Evolutionary conservation across 108 stramenopile genomes (phyloP), one percentile per base, ranked within the genome.

Genomic region (Skeletonema potamos): DNA sequence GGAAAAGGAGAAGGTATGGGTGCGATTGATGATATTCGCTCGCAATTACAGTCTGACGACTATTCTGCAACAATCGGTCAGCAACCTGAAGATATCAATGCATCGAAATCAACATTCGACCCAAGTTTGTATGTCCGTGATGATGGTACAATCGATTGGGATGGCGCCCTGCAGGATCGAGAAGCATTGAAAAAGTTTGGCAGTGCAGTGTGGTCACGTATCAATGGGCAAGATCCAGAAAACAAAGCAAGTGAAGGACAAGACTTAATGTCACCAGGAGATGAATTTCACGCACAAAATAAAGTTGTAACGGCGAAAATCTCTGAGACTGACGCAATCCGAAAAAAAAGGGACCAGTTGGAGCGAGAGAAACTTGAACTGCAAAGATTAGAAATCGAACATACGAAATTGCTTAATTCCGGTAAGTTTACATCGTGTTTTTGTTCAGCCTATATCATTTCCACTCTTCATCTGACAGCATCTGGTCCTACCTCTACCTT

Each of bases 81-180:
- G 37, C 10, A 26, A 15, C 22, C 33, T 46, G 22, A 11, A n/a
- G 20, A 37, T 4, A 20, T 24, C 32, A 28, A 27, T 56, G 17
- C 46, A 17, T 17, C 41, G 13, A 48, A 29, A 13, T 30, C 27
- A 5, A 27, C 68, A 11, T 68, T 62, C 18, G 90, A 89, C 32
- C 92, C 95, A 1, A 89, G 89, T 54, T 72, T 96, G 26, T 96
- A 96, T 74, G 94, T 98, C 12, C 85, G 98, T 13, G 96, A 98
- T 8, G 98, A 98, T 77, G 98, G 98, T 2, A 97, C 96, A 1
- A 93, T 97, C 29, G 97, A 97, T 70, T 97, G 98, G 98, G 97
- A 98, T 70, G 97, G 98, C 11, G 97, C 98, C 0, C 71, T 98
- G 30, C 95, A 97, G 66, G 97, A 97, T 60, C 79, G 90, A 20